Base-by-base conservation (phyloP, 1,284 basidiomycete species). In the Omphalotus olearius region DNA sequence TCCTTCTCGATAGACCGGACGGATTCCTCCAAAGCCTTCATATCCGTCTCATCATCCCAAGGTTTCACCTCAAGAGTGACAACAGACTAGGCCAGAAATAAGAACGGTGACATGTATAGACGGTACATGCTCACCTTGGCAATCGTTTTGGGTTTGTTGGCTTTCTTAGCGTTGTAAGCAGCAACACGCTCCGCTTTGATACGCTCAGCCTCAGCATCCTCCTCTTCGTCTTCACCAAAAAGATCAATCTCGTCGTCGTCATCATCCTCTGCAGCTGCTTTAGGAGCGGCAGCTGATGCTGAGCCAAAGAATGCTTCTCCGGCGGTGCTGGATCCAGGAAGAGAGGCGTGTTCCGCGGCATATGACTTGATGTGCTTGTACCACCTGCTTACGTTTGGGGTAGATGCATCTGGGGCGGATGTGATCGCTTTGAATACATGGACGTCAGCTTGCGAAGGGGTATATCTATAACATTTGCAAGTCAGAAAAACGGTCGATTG, bases 1-100 rank as follows among this genome's bases (percentile, higher is more conserved):
- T 92, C 88, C 78, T 83, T 76, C 71, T 93, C 83, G 64, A 99
- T 87, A 26, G 88, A 85, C 59, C 96, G 88, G 52, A 99, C 94
- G 40, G 76, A 64, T 39, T 78, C 71, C 74, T 99, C 96, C 61
- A 99, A 79, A 51, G 75, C 88, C 49, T 68, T 79, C 93, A 99
- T 94, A 75, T 98, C 92, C 55, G 96, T 99, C 79, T 98, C 94
- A 70, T 98, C 95, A 69, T 99, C 96, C 96, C 95, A 96, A 45
- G 95, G 96, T 76, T 98, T 99, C 59, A 99, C 93, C 62, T 98
- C 94, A 63, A 98, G 76, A 50, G 97, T 99, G 50, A 96, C 93
- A 57, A 96, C 82, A 59, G 93, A 96, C 91, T 93, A 66, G 52
- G 36, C n/a, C n/a, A 50, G 45, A 45, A 33, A 55, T 35, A 59